These are phyloP conservation scores for Penium margaritaceum DNA, from an alignment of 139 green algal genomes.

Conservation along the genomic window DNA sequence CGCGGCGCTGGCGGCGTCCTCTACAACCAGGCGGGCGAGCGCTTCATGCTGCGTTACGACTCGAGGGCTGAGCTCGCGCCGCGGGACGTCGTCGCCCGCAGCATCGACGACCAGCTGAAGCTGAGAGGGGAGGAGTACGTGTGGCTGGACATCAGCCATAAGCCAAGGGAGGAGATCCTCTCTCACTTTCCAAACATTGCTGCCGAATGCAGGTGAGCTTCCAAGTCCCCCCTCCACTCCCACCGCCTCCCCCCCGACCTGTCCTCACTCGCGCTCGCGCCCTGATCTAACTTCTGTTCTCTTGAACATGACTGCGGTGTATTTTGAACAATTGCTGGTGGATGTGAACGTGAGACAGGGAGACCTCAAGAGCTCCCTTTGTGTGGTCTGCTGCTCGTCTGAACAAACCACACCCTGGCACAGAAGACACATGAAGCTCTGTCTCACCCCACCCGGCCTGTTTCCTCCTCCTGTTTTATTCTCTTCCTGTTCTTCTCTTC, in stretches of 20 bases:
- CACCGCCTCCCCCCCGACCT: neutral
- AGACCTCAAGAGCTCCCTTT: too few relatives aligned
- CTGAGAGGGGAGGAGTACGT: constrained; percentile 65
- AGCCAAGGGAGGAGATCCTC: constrained; percentile 63
- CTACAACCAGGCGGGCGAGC: constrained; percentile 73
- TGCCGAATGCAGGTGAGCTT: neutral
- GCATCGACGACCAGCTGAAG: constrained; percentile 69
- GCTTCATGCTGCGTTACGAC: constrained; percentile 93
- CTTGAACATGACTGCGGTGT: too few relatives aligned
- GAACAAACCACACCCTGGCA: too few relatives aligned
- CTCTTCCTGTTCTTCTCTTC: too few relatives aligned
- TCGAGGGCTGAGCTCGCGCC: constrained; percentile 80
- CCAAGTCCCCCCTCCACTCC: neutral
- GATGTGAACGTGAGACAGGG: too few relatives aligned
- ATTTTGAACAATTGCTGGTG: too few relatives aligned
- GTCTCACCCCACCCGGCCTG: too few relatives aligned
- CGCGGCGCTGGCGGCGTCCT: constrained; percentile 81
- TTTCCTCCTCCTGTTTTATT: too few relatives aligned
- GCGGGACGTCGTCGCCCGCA: constrained; percentile 83
- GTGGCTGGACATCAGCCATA: constrained; percentile 81
- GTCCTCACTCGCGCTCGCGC: neutral
- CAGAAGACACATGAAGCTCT: too few relatives aligned
- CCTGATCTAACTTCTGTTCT: neutral
- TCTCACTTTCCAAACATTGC: constrained; percentile 88
- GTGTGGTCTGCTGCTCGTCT: too few relatives aligned